phyloP scores from a whole-genome alignment of 768 basidiomycete species.

The Lactarius indigo region DNA sequence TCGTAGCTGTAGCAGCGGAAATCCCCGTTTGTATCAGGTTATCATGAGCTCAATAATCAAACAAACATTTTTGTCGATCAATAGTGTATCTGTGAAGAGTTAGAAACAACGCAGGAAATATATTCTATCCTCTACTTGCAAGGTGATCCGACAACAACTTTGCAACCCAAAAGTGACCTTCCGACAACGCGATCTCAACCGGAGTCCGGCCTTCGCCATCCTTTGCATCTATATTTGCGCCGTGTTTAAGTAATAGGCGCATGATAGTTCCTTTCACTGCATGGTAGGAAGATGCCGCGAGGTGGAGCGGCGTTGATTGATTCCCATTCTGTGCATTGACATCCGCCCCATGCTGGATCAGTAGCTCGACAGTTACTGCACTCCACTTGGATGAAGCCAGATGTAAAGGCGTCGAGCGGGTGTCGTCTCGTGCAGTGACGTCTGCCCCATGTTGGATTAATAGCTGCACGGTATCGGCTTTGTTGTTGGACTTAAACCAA shows the following conservation, averaged over 20 bases:
- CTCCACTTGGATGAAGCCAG: neutral
- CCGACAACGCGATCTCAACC: neutral
- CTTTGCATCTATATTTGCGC: neutral
- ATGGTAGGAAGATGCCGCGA: neutral
- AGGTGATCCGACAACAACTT: neutral
- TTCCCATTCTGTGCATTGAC: neutral
- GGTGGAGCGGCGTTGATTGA: neutral
- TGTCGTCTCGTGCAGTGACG: neutral
- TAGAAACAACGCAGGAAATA: neutral
- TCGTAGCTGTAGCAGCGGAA: no score
- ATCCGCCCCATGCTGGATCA: neutral
- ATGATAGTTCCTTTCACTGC: neutral
- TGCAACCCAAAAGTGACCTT: neutral
- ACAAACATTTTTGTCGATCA: no score
- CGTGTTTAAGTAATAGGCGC: no score
- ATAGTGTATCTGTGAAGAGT: no score
- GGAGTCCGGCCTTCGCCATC: neutral
- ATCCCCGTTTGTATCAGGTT: no score
- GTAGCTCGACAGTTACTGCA: neutral
- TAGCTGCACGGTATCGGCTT: no score
- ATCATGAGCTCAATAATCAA: no score
- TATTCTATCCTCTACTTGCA: neutral
- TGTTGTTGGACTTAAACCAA: no score
- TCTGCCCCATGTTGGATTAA: neutral
- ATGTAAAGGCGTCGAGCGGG: neutral